Evolutionary conservation across 257 asterid genomes (phyloP), one percentile per base, ranked within the genome.

Genomic region (Catharanthus roseus): DNA sequence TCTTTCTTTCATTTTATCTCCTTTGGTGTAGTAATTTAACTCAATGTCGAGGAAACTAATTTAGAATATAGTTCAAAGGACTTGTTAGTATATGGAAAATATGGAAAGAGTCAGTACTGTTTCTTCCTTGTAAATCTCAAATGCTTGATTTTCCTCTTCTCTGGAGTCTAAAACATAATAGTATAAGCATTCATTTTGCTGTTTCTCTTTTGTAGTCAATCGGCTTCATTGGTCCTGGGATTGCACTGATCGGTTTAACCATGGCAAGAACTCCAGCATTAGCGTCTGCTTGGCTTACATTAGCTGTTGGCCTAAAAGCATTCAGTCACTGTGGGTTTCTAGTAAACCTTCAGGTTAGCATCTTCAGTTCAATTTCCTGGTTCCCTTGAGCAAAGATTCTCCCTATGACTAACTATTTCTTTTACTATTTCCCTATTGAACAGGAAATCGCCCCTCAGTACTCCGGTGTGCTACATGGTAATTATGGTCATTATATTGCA

Each of bases 241-340:
- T 86, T 69, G 88, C 99, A 79, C 96, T 91, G 21, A 76, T 93
- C 77, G 86, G 89, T 74, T 77, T 93, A 83, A 88, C 99, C 38
- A 85, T 39, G 78, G 96, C 96, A 39, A 87, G 74, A 88, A 93
- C 57, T 78, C 96, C 97, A 63, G 73, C 73, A 67, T 36, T 75
- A 36, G 99, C 99, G 75, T 91, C 97, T 81, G 96, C 90, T 36
- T 93, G 97, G 97, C 95, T 91, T 72, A 91, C 99, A 67, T 38
- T 89, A 73, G 97, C 97, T 75, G 99, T 93, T 70, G 96, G 96
- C 70, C 87, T 93, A 77, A 93, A 93, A 85, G 85, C 97, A 26
- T 93, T 93, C 75, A 91, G 99, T 75, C 99, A 93, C 72, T 86
- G 90, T 78, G 99, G 99, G 72, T 93, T 93, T 86, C 99, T 93